Evolutionary conservation across 2,329 filamentous ascomycete genomes (phyloP).

Genomic region (Phaeosphaeriaceae sp.): DNA sequence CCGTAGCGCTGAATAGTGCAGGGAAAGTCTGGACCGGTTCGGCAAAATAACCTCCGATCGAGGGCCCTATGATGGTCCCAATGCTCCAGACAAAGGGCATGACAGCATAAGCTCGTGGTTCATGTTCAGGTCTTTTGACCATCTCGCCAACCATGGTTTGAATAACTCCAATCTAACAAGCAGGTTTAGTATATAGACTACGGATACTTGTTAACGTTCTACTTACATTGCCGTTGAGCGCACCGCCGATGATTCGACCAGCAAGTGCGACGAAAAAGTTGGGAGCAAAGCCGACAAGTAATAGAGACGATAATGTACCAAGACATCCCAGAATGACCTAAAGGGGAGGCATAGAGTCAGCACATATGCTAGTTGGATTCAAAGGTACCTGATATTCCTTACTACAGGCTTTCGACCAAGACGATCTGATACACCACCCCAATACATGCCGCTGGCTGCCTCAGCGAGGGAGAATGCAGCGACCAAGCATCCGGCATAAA

Average conservation of each 20-base stretch:
- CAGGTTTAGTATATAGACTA: neutral
- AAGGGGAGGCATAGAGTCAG: neutral
- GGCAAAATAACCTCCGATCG: constrained; percentile 85
- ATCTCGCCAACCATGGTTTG: constrained; percentile 91
- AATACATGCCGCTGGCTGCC: constrained; percentile 77
- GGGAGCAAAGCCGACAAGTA: constrained; percentile 80
- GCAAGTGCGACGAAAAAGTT: constrained; percentile 84
- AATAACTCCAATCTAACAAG: constrained; percentile 62
- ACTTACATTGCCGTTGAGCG: constrained; percentile 89
- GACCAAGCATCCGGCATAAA: constrained; percentile 86
- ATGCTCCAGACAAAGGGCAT: constrained; percentile 96
- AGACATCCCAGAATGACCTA: constrained; percentile 59
- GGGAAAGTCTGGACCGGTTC: constrained; percentile 79
- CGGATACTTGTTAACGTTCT: constrained; percentile 61
- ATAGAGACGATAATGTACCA: constrained; percentile 81
- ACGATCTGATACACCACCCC: constrained; percentile 49
- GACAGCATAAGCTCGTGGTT: constrained; percentile 83
- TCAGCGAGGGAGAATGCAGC: constrained; percentile 91
- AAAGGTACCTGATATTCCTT: neutral
- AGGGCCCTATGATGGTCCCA: constrained; percentile 84
- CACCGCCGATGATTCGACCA: constrained; percentile 77
- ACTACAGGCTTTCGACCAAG: constrained; percentile 49
- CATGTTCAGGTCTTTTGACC: constrained; percentile 81
- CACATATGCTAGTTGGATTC: neutral
- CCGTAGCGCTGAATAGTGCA: constrained; percentile 67